Base-by-base conservation (phyloP, 2,329 filamentous ascomycete genomes). In the Pyricularia grisea region DNA sequence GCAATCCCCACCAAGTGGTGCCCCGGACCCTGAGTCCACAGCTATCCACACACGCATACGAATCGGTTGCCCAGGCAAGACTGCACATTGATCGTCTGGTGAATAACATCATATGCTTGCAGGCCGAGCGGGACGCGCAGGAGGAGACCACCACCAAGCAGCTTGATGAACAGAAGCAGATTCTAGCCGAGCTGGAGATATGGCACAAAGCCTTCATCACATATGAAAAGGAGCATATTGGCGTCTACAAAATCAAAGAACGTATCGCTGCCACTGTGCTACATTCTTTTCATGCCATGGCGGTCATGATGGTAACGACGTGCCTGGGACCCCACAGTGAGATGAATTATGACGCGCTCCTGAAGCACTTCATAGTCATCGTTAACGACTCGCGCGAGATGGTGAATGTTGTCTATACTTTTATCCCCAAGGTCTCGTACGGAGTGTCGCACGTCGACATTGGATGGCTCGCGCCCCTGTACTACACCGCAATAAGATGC, bases 401-500 rank as follows among this genome's bases (percentile, higher is more conserved):
- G 58, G 11, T 25, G 10, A 61, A 61, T 10, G n/a, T 61, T 12
- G 11, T 9, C 11, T 25, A 7, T 14, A 27, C n/a, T 11, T 61
- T 25, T 7, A 14, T 61, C 23, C 58, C 58, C 12, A 61, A 61
- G 25, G 14, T 6, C 25, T 2, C 58, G 12, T 5, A 25, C 12
- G 58, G 58, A n/a, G 70, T 72, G 10, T 77, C 78, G 1, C 77
- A 79, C 20, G 71, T 76, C 7, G 81, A 84, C 69, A 75, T 82
- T 11, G 82, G 82, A 12, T 81, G 80, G 74, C 76, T 83, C 10
- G 75, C 81, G 4, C 77, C 81, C 0, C 75, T 84, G 4, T 84
- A 83, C 69, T 84, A 78, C 69, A 72, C 78, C 2, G 82, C 81
- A 0, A 69, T 81, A 3, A 84, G 85, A 70, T 85, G 83, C 60